Conservation (phyloP, 768 basidiomycete genomes). For the Boletus vermiculosoides region DNA sequence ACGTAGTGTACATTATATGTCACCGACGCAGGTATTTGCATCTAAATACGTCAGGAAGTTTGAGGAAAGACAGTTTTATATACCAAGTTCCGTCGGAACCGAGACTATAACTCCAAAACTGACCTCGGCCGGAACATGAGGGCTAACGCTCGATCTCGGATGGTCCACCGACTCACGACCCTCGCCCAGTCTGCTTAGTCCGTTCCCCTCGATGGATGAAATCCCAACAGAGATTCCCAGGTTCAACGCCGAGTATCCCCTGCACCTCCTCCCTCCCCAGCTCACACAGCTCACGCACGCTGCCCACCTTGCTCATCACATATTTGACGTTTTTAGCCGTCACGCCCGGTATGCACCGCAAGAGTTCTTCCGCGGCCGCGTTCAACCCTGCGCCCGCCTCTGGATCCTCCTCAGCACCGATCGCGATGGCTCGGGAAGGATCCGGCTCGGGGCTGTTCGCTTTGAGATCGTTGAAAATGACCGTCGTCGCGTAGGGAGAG, state of each 20-base stretch:
- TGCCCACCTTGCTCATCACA: constrained; percentile 79
- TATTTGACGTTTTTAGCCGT: constrained; percentile 81
- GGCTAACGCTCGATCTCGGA: not conserved
- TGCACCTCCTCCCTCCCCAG: constrained; percentile 61
- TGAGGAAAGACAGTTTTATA: not conserved
- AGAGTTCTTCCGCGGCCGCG: constrained; percentile 74
- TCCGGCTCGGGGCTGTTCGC: constrained; percentile 78
- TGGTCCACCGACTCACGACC: not conserved
- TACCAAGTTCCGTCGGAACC: not conserved
- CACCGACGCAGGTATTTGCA: not conserved
- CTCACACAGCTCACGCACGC: constrained; percentile 71
- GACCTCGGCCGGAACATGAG: not conserved
- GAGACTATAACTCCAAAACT: not conserved
- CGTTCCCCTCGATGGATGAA: constrained; percentile 77
- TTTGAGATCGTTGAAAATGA: constrained; percentile 94
- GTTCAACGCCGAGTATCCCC: constrained; percentile 74
- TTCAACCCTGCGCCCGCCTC: constrained; percentile 69
- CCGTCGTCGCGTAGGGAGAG: constrained; percentile 87
- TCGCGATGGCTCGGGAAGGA: constrained; percentile 64
- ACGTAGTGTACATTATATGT: not conserved
- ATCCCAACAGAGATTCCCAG: constrained; percentile 74
- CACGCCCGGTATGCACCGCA: constrained; percentile 82
- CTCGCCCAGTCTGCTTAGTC: not conserved
- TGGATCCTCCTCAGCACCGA: constrained; percentile 78
- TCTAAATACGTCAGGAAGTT: not conserved